phyloP scores from a whole-genome alignment of 441 rosid genomes.

The Euphorbia neoarborescens region DNA sequence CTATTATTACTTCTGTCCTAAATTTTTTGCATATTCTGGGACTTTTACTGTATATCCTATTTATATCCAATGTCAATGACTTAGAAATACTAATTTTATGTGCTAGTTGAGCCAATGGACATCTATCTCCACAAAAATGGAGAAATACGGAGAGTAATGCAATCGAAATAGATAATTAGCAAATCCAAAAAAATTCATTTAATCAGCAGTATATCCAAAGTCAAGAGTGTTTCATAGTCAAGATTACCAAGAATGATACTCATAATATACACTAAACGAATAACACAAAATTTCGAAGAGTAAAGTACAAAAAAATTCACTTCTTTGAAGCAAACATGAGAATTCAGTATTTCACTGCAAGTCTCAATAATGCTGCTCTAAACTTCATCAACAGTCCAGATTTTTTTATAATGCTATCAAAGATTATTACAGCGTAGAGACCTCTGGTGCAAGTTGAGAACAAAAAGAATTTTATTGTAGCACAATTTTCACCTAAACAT shows the following conservation, averaged over 20 bases:
- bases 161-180: background rate
- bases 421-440: background rate
- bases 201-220: background rate
- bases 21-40: no score
- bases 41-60: no score
- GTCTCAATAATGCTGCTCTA: background rate
- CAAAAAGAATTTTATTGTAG: background rate
- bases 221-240: background rate
- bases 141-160: background rate
- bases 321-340: background rate
- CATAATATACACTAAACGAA: background rate
- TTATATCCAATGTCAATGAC: no score
- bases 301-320: background rate
- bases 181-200: no score
- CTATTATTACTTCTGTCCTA: no score
- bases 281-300: background rate
- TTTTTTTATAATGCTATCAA: background rate
- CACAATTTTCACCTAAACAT: background rate
- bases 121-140: no score
- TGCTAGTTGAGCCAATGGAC: no score
- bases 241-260: background rate
- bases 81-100: no score
- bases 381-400: background rate
- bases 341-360: background rate
- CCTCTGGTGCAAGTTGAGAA: background rate